Evolutionary conservation across 257 asterid species (phyloP).

Genomic region (Cordia subcordata): DNA sequence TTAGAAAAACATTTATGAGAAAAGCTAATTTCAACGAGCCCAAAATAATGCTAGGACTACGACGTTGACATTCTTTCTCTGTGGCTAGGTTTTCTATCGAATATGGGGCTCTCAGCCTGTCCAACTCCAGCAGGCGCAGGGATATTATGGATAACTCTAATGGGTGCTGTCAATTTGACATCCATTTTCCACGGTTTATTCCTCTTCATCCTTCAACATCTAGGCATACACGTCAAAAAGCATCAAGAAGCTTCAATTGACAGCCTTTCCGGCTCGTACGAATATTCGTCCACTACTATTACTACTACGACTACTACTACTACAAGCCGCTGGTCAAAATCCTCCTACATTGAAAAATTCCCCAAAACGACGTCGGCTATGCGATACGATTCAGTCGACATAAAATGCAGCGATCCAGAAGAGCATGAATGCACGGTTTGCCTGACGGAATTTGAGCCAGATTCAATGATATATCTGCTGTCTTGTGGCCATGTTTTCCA

Average conservation of each 20-base stretch:
- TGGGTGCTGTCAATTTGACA: conserved; percentile 17
- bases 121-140: conserved; percentile 24
- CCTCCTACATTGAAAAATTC: conserved; percentile 65
- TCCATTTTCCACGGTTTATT: conserved; percentile 20
- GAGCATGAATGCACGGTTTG: conserved; percentile 76
- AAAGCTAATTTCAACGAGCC: too few species aligned
- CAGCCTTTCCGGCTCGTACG: conserved; percentile 17
- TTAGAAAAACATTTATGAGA: too few species aligned
- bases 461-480: conserved; percentile 62
- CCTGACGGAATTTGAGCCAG: conserved; percentile 53
- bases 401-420: conserved; percentile 13
- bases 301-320: too few species aligned
- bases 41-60: too few species aligned
- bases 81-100: not conserved
- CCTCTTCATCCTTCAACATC: conserved; percentile 14
- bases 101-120: conserved; percentile 26
- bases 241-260: conserved; percentile 15
- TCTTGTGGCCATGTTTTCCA: conserved; percentile 87
- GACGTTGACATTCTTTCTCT: not conserved
- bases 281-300: conserved; percentile 1
- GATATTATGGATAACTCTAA: conserved; percentile 13
- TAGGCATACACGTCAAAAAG: conserved; percentile 15
- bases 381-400: conserved; percentile 42
- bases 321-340: conserved; percentile 14
- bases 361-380: conserved; percentile 50